These are phyloP conservation scores for Dactylellina parvicollis DNA, from an alignment of 2,329 filamentous ascomycete species.

Conservation along the genomic window DNA sequence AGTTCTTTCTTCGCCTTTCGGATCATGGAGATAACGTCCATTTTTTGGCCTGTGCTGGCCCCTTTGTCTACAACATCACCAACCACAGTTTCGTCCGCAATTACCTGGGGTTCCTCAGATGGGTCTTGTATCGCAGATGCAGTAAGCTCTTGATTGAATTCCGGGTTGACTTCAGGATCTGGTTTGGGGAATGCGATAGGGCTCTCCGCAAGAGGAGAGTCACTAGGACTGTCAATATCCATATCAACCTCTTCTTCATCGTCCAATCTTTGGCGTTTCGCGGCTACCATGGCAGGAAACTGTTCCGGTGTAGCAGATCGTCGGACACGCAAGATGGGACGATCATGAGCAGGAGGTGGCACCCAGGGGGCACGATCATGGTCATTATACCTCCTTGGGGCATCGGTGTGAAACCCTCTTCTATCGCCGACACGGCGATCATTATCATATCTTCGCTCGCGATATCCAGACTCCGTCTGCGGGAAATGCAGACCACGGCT, in stretches of 20 bases:
- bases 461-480: slow-evolving; percentile 45
- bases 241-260: slow-evolving; percentile 47
- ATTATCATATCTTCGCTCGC: slow-evolving; percentile 29
- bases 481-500: slow-evolving; percentile 45
- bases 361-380: slow-evolving; percentile 55
- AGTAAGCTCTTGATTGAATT: slow-evolving; percentile 25
- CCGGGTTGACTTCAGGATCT: no score
- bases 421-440: slow-evolving; percentile 39
- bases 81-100: background rate
- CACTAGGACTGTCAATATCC: slow-evolving; percentile 43
- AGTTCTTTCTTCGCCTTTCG: slow-evolving; percentile 57
- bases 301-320: slow-evolving; percentile 47
- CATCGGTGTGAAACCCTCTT: slow-evolving; percentile 43
- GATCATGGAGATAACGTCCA: slow-evolving; percentile 58
- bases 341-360: slow-evolving; percentile 40
- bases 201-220: slow-evolving; percentile 7
- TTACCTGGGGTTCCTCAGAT: background rate
- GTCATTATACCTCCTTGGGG: slow-evolving; percentile 33
- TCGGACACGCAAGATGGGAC: slow-evolving; percentile 35
- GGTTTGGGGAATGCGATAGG: slow-evolving; percentile 9
- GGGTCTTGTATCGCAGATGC: slow-evolving; percentile 6
- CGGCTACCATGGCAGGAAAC: slow-evolving; percentile 49
- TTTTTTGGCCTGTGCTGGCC: slow-evolving; percentile 52
- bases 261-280: slow-evolving; percentile 51
- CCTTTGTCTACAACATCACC: slow-evolving; percentile 13